Evolutionary conservation across 192 early-diverging fungal genomes (phyloP).

Genomic region (Endogone sp.): DNA sequence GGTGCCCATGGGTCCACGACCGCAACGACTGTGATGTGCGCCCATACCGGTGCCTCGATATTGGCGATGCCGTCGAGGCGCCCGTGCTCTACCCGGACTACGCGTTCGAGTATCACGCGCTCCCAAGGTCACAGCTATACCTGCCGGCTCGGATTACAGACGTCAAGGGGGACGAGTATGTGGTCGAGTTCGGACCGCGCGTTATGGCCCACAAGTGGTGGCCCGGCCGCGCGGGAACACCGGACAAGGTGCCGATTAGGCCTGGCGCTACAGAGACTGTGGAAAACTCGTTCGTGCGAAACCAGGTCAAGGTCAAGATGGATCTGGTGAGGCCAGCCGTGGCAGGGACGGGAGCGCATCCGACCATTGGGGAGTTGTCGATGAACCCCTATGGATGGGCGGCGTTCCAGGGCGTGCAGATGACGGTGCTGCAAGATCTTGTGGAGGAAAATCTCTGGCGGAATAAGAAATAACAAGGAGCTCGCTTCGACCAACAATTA

Average conservation of each 20-base stretch:
- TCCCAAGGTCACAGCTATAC: conserved; percentile 10
- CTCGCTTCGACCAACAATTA: no score
- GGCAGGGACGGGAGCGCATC: background rate
- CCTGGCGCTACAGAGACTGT: conserved; percentile 2
- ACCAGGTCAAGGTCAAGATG: conserved; percentile 4
- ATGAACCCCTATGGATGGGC: conserved; percentile 9
- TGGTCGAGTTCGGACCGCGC: conserved; percentile 8
- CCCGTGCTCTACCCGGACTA: conserved; percentile 15
- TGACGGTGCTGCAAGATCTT: conserved; percentile 7
- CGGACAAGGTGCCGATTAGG: background rate
- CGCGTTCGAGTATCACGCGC: background rate
- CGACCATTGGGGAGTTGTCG: conserved; percentile 3
- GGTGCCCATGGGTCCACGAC: conserved; percentile 7
- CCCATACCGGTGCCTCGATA: conserved; percentile 12
- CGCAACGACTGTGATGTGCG: background rate
- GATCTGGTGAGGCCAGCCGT: conserved; percentile 5
- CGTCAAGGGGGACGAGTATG: conserved; percentile 6
- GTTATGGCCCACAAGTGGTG: conserved; percentile 11
- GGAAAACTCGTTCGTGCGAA: conserved; percentile 1
- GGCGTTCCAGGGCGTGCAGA: conserved; percentile 9
- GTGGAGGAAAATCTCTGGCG: background rate
- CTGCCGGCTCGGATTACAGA: conserved; percentile 11
- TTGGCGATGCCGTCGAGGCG: conserved; percentile 12
- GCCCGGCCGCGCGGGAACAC: conserved; percentile 4
- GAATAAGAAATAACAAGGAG: no score